These are phyloP conservation scores for Mycogone perniciosa DNA, from an alignment of 2,329 filamentous ascomycete genomes.

Conservation along the genomic window DNA sequence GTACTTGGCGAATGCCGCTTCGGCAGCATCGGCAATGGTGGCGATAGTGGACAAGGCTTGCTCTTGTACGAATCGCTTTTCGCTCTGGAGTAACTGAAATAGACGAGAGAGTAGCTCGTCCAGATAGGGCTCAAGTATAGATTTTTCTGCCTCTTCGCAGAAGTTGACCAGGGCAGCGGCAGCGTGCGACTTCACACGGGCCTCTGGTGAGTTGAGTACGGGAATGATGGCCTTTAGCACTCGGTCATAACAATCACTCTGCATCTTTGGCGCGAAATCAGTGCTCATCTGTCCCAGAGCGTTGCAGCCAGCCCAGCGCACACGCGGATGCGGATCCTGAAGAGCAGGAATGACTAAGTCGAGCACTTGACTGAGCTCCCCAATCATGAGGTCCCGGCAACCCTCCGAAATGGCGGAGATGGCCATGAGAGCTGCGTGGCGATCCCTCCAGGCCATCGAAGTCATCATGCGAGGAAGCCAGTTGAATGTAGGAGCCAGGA, in stretches of 20 bases:
- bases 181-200: constrained; percentile 91
- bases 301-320: constrained; percentile 96
- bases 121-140: constrained; percentile 84
- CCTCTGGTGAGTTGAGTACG: constrained; percentile 81
- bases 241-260: constrained; percentile 84
- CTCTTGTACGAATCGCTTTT: constrained; percentile 95
- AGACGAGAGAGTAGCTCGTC: constrained; percentile 80
- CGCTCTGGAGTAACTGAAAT: constrained; percentile 80
- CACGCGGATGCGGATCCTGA: constrained; percentile 83
- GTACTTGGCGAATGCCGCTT: constrained; percentile 90
- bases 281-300: constrained; percentile 99
- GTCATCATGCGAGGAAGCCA: constrained; percentile 98
- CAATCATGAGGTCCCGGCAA: constrained; percentile 91
- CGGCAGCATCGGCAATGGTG: constrained; percentile 96
- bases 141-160: constrained; percentile 95
- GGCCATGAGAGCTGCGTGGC: constrained; percentile 95
- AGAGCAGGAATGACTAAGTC: constrained; percentile 91
- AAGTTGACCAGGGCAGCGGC: constrained; percentile 98
- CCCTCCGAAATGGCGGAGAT: constrained; percentile 98
- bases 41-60: constrained; percentile 97
- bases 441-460: constrained; percentile 87
- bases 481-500: constrained; percentile 87
- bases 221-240: constrained; percentile 90
- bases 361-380: constrained; percentile 87
- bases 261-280: constrained; percentile 96